These are phyloP conservation scores for Infundibulicybe gibba DNA, from an alignment of 768 basidiomycete genomes.

Conservation along the genomic window DNA sequence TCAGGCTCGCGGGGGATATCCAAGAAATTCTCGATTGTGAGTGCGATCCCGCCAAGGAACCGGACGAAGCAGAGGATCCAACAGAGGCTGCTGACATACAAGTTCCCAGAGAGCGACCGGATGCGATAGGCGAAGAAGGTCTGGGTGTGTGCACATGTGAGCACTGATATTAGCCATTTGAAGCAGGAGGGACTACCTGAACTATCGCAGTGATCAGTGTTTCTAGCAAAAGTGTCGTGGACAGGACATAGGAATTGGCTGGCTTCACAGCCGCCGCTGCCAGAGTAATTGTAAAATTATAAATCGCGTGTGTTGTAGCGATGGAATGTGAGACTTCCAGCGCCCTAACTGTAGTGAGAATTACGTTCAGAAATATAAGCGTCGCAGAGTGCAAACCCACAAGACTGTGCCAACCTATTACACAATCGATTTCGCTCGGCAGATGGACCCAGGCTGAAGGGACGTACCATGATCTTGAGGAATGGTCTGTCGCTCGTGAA, in stretches of 20 bases:
- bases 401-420: not conserved
- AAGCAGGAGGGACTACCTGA: constrained; percentile 8
- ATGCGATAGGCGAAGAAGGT: constrained; percentile 20
- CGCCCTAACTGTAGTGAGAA: constrained; percentile 3
- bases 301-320: constrained; percentile 12
- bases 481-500: constrained; percentile 3
- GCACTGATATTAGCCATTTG: no score
- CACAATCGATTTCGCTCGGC: not conserved
- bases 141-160: constrained; percentile 5
- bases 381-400: not conserved
- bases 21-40: constrained; percentile 14
- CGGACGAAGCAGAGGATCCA: constrained; percentile 14
- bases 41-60: constrained; percentile 10
- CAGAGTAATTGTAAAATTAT: constrained; percentile 12
- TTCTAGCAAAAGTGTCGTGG: constrained; percentile 12
- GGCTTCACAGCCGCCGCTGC: constrained; percentile 2
- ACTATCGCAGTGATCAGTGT: constrained; percentile 15
- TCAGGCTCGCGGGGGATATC: constrained; percentile 18
- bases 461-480: constrained; percentile 8
- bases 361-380: not conserved
- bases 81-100: constrained; percentile 9
- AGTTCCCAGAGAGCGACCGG: constrained; percentile 12
- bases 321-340: constrained; percentile 16
- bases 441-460: not conserved
- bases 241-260: constrained; percentile 16